phyloP scores from a whole-genome alignment of 495 filamentous ascomycete genomes.

The Darksidea phi region DNA sequence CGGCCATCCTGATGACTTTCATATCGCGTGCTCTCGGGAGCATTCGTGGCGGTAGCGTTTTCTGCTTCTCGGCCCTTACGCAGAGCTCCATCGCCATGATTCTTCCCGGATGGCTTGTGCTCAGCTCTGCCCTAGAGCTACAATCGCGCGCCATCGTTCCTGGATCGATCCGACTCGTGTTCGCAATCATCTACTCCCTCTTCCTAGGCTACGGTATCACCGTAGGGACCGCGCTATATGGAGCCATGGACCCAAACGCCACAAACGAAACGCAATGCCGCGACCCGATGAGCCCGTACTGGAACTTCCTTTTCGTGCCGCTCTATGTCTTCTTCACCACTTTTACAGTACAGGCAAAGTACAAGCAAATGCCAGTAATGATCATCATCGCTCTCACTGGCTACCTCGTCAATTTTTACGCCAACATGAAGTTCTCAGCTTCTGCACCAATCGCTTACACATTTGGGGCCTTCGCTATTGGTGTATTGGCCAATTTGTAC shows the following conservation, averaged over 20 bases:
- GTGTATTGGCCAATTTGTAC: no score
- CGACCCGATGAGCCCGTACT: conserved; percentile 6
- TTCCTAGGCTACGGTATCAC: conserved; percentile 21
- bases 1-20: conserved; percentile 3
- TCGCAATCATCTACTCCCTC: conserved; percentile 18
- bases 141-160: conserved; percentile 10
- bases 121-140: conserved; percentile 12
- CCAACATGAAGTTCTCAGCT: no score
- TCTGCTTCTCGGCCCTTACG: conserved; percentile 17
- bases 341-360: no score
- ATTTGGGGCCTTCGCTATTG: no score
- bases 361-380: conserved; percentile 11
- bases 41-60: conserved; percentile 7
- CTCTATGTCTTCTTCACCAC: conserved; percentile 4
- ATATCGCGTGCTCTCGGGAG: conserved; percentile 6
- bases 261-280: conserved; percentile 5
- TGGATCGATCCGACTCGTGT: conserved; percentile 16
- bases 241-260: conserved; percentile 12
- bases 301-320: conserved; percentile 13
- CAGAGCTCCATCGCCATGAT: conserved; percentile 21
- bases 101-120: conserved; percentile 12
- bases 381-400: conserved; percentile 6
- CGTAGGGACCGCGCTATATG: conserved; percentile 14
- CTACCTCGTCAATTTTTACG: conserved; percentile 16
- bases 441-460: no score